Percentiles rank a stretch among this genome's conserved stretches.
Conservation (phyloP, 2,329 filamentous ascomycete species). For the Xylariomycetidae sp. region DNA sequence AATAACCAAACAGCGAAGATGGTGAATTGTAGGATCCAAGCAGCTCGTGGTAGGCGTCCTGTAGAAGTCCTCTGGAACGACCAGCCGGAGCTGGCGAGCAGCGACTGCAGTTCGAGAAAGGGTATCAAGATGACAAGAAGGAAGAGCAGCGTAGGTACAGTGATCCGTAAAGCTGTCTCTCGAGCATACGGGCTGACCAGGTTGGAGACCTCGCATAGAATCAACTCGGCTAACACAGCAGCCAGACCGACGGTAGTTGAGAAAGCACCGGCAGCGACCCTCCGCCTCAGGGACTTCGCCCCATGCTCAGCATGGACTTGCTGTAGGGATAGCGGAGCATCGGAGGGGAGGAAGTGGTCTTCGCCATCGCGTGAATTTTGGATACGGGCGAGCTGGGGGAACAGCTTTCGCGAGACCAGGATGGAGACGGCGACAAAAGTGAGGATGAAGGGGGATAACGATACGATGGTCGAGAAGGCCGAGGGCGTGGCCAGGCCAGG, state of each 20-base stretch:
- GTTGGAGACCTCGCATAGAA: constrained; percentile 79
- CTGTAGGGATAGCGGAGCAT: constrained; percentile 53
- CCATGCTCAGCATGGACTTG: constrained; percentile 55
- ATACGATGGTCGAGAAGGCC: constrained; percentile 42
- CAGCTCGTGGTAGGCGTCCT: constrained; percentile 49
- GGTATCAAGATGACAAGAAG: constrained; percentile 71
- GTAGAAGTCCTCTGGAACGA: constrained; percentile 53
- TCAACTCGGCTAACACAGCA: constrained; percentile 70
- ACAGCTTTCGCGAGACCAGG: constrained; percentile 61
- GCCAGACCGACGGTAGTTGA: constrained; percentile 71
- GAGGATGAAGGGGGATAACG: constrained; percentile 64
- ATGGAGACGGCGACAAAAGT: constrained; percentile 61
- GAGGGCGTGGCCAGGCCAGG: constrained; percentile 36
- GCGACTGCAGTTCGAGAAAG: constrained; percentile 67
- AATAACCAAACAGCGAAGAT: constrained; percentile 65
- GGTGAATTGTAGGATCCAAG: constrained; percentile 57
- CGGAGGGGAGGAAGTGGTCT: constrained; percentile 55
- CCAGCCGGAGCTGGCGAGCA: constrained; percentile 53
- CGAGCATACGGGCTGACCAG: constrained; percentile 63
- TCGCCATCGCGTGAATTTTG: constrained; percentile 49
- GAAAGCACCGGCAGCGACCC: constrained; percentile 60
- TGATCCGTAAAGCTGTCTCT: constrained; percentile 60
- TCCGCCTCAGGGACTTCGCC: constrained; percentile 42
- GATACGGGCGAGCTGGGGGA: constrained; percentile 61
- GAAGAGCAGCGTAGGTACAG: constrained; percentile 64